Percentiles rank a stretch among this genome's conserved stretches.
Evolutionary conservation across 192 early-diverging fungal species (phyloP).

Genomic region (Coemansia sp.): DNA sequence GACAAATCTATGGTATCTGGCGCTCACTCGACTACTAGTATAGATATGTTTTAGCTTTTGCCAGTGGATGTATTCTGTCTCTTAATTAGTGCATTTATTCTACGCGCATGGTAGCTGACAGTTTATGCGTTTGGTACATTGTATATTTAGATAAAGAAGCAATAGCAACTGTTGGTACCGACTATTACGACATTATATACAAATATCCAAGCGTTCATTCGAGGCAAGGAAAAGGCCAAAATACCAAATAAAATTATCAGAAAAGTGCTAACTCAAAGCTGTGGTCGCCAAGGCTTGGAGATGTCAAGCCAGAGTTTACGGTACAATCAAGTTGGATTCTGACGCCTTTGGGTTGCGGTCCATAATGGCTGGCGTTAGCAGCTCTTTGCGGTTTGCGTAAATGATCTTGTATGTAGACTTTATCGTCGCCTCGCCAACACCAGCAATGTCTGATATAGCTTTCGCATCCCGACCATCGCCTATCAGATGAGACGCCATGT

Average conservation of each 20-base stretch:
- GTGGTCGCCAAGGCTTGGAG: too few species aligned
- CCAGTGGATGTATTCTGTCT: neutral
- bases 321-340: slow-evolving; percentile 27
- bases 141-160: neutral
- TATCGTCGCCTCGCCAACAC: slow-evolving; percentile 89
- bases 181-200: too few species aligned
- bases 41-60: slow-evolving; percentile 2
- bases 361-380: slow-evolving; percentile 55
- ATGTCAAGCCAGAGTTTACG: slow-evolving; percentile 5
- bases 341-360: slow-evolving; percentile 21
- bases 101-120: neutral
- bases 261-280: too few species aligned
- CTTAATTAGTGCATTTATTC: neutral
- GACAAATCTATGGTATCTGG: slow-evolving; percentile 16
- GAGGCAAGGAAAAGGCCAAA: too few species aligned
- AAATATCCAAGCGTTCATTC: too few species aligned
- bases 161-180: neutral
- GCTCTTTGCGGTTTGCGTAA: slow-evolving; percentile 58
- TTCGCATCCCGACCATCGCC: slow-evolving; percentile 64
- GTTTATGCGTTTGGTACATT: neutral
- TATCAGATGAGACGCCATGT: slow-evolving; percentile 76
- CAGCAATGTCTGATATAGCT: slow-evolving; percentile 56
- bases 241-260: too few species aligned
- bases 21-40: slow-evolving; percentile 4
- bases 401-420: slow-evolving; percentile 79